A percentile compares a stretch with the other conserved stretches of the same genome.
phyloP scores from a whole-genome alignment of 371 early-diverging fungal species.

The Ordospora pajunii region DNA sequence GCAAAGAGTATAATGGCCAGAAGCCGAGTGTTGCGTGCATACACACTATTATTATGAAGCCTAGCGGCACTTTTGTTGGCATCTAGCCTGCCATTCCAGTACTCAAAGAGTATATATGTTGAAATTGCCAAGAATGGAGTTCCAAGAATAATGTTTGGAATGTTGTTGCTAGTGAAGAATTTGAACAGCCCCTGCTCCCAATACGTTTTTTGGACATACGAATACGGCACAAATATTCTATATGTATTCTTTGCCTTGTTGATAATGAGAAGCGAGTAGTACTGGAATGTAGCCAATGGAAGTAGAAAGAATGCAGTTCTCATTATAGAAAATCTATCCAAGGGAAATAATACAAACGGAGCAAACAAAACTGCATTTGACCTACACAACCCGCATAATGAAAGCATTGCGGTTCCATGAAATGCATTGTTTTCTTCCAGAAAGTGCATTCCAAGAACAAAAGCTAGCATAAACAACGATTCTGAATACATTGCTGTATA shows the following conservation, averaged over 20 bases:
- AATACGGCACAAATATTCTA: conserved; percentile 52
- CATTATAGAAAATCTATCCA: not conserved
- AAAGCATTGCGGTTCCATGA: conserved; percentile 6
- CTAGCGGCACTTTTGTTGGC: not conserved
- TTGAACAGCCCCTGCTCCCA: conserved; percentile 61
- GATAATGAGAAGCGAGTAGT: conserved; percentile 40
- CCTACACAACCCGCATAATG: conserved; percentile 48
- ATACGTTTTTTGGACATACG: conserved; percentile 53
- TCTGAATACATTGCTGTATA: conserved; percentile 59
- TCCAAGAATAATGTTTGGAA: conserved; percentile 58
- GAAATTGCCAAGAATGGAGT: conserved; percentile 52
- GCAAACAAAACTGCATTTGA: conserved; percentile 58
- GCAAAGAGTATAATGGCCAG: conserved; percentile 37
- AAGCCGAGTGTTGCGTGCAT: not conserved
- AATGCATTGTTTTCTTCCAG: not conserved
- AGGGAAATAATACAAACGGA: conserved; percentile 17
- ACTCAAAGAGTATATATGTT: conserved; percentile 13
- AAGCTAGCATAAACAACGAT: conserved; percentile 49
- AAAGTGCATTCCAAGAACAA: conserved; percentile 33
- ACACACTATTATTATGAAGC: not conserved
- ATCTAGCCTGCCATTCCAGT: not conserved
- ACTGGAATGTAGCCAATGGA: conserved; percentile 43
- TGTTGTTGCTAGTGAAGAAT: conserved; percentile 53
- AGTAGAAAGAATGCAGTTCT: not conserved
- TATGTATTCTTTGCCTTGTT: conserved; percentile 1